phyloP scores from a whole-genome alignment of 2,329 filamentous ascomycete species.

The Mariannaea elegans region DNA sequence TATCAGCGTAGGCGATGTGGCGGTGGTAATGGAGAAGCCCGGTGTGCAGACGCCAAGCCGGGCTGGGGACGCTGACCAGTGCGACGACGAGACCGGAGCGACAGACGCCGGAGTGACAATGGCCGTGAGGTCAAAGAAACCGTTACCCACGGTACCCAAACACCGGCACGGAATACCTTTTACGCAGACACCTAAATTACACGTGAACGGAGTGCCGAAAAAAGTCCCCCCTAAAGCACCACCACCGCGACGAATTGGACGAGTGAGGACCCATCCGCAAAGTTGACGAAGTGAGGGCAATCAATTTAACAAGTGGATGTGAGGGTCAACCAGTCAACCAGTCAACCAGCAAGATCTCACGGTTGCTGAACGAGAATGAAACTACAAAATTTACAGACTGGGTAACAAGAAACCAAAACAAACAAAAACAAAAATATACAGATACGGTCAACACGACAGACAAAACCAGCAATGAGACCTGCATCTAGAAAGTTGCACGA shows the following conservation, averaged over 20 bases:
- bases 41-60: conserved; percentile 83
- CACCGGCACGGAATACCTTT: conserved; percentile 63
- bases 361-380: background rate
- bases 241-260: conserved; percentile 56
- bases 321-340: background rate
- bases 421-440: background rate
- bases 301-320: background rate
- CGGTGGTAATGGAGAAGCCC: conserved; percentile 81
- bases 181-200: conserved; percentile 44
- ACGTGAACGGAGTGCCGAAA: conserved; percentile 45
- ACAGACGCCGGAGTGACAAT: conserved; percentile 34
- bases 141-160: conserved; percentile 63
- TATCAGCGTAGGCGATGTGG: conserved; percentile 80
- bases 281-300: conserved; percentile 34
- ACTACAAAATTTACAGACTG: background rate
- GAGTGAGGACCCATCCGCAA: conserved; percentile 48
- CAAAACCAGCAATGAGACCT: background rate
- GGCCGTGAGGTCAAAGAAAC: conserved; percentile 53
- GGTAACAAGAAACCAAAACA: background rate
- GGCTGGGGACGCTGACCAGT: conserved; percentile 39
- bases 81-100: conserved; percentile 36
- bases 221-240: conserved; percentile 57
- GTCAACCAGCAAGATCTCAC: background rate
- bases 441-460: background rate
- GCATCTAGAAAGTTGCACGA: background rate